Conservation (phyloP, 2,329 filamentous ascomycete genomes). For the Trichoderma endophyticum region DNA sequence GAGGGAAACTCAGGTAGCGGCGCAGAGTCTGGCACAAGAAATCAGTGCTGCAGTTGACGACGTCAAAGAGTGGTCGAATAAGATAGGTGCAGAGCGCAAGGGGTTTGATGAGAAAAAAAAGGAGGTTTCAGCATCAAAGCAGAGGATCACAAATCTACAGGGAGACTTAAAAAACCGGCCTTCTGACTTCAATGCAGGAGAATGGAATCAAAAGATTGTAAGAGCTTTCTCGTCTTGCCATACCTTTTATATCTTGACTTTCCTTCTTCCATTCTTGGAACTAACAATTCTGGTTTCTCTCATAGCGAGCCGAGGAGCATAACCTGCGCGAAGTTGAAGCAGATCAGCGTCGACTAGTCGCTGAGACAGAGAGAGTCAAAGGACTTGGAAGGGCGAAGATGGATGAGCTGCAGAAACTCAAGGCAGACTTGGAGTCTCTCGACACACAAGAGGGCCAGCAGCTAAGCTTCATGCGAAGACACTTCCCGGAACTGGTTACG, state of each 20-base stretch:
- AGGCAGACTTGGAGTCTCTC: constrained; percentile 55
- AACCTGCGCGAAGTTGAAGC: constrained; percentile 49
- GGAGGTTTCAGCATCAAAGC: constrained; percentile 48
- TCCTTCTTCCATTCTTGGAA: constrained; percentile 18
- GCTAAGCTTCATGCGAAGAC: constrained; percentile 58
- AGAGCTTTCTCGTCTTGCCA: constrained; percentile 28
- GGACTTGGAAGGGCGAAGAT: constrained; percentile 42
- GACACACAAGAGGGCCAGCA: constrained; percentile 75
- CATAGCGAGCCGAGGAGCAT: constrained; percentile 61
- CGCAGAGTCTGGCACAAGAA: constrained; percentile 43
- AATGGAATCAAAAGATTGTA: constrained; percentile 72
- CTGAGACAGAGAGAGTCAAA: constrained; percentile 42
- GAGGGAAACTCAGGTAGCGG: constrained; percentile 50
- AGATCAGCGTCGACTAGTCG: constrained; percentile 36
- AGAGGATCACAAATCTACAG: constrained; percentile 61
- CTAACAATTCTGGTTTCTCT: neutral
- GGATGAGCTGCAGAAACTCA: constrained; percentile 36
- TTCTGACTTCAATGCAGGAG: constrained; percentile 63
- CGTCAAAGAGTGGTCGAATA: constrained; percentile 42
- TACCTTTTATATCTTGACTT: neutral
- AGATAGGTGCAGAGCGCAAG: constrained; percentile 51
- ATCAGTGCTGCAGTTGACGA: constrained; percentile 36
- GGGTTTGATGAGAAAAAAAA: constrained; percentile 49
- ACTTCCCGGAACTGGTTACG: constrained; percentile 61
- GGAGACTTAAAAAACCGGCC: constrained; percentile 60